Evolutionary conservation across 2,329 filamentous ascomycete genomes (phyloP), one percentile per base, ranked within the genome.

Genomic region (Penicillium italicum): DNA sequence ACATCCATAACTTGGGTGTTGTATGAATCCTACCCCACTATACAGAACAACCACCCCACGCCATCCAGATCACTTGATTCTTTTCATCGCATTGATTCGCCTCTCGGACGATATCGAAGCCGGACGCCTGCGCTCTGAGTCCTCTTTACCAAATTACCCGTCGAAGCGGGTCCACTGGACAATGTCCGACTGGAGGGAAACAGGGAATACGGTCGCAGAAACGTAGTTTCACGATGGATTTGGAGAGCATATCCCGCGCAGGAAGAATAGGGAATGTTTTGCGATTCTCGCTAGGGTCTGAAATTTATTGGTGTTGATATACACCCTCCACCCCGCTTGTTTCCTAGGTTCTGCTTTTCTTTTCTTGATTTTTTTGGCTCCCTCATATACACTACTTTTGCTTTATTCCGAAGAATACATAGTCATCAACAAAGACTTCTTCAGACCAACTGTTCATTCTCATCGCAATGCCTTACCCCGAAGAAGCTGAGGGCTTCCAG

Each of bases 401-500:
- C 6, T 38, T 16, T 41, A 43, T 26, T 7, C 2, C 12, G 18
- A n/a, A 37, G 4, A 16, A n/a, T 9, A 28, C 8, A 28, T 34
- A 45, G 41, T 34, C 26, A 33, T 26, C 28, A 2, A 30, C 26
- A 24, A 36, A 26, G 43, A 37, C 38, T 49, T 38, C 30, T 45
- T 43, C 3, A 18, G 11, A 50, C 41, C 37, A 60, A 59, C 59
- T 50, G n/a, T 40, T n/a, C 18, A 33, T 31, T 44, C 44, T 14
- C 30, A 42, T 47, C 56, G 66, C 60, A 58, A 78, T 78, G 76
- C 72, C 73, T 56, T 78, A 77, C 56, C 76, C 75, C 48, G 76
- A 78, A 30, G 72, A 74, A 63, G 75, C 76, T 45, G 72, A 76
- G 58, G 76, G 76, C 38, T 78, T 77, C 67, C 76, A 77, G 69